Base-by-base conservation (phyloP, 352 stramenopile genomes). In the Thalassiosira pacifica region DNA sequence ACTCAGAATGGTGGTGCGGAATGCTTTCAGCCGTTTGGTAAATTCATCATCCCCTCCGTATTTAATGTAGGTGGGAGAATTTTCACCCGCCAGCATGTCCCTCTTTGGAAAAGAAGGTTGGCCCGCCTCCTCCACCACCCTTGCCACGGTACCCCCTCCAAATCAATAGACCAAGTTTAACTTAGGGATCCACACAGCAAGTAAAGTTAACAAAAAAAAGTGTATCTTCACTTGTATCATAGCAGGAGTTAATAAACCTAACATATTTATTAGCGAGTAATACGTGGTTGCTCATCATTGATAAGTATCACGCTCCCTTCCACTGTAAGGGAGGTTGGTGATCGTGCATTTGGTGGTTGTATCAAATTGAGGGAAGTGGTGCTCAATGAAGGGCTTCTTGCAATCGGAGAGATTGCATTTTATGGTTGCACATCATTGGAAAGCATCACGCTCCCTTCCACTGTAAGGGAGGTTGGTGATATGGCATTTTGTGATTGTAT, bases 41-140 rank as follows among this genome's bases (percentile, higher is more conserved):
- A 57, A 57, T 57, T 57, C 45, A 57, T n/a, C 45, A 57, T 57
- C 45, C 24, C 45, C 45, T 57, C 45, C 45, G 16, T 57, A 57
- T 22, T 8, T 8, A 60, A 60, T 60, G 52, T 60, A 60, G 52
- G n/a, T 60, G 52, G 52, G 52, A 60, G 52, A 27, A 60, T 60
- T 60, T 60, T 60, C n/a, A 31, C 52, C 52, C 13, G 52, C n/a
- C 52, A 60, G 52, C 52, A 60, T 60, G n/a, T 60, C n/a, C 52
- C 52, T 60, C 52, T 60, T 31, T 60, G 52, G 52, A 60, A 60
- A 60, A 60, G 52, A 60, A 60, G 52, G 19, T 60, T 60, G 16
- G 52, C 52, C 52, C 52, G n/a, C n/a, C n/a, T n/a, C n/a, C n/a
- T n/a, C n/a, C n/a, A n/a, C n/a, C n/a, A n/a, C n/a, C n/a, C n/a